Base-by-base conservation (phyloP, 192 early-diverging fungal genomes). In the Coemansia sp. region DNA sequence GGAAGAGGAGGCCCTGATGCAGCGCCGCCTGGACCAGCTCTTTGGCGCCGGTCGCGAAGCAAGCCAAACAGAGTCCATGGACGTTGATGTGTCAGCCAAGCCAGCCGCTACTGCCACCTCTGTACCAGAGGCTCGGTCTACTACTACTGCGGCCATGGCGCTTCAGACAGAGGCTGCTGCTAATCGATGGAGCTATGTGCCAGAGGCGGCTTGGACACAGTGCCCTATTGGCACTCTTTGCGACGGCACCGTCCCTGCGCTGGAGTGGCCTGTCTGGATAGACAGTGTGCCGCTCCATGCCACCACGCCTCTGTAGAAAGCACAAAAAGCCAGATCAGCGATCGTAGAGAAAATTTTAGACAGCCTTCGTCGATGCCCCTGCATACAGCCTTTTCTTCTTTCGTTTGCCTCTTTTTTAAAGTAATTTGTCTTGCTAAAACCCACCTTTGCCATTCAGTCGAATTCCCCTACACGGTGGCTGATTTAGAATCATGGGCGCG, bases 401-500 rank as follows among this genome's bases (percentile, higher is more conserved):
- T 45, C 18, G n/a, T 45, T 45, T 9, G 16, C 8, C 18, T 21
- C 41, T 5, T 43, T 43, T 16, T 41, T 1, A 37, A 12, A 3
- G 5, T 26, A 31, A 31, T 33, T 34, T 20, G 33, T 35, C 7
- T n/a, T 28, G 18, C 26, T 34, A 34, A 20, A 56, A 34, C 33
- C 33, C 16, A 56, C 4, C 14, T 20, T 28, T 14, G 34, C 33
- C 3, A 9, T 52, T 34, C 34, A 1, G 6, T 56, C 14, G 33
- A 1, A 31, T 34, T 16, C 6, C 3, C 13, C 25, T 23, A n/a
- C 6, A 16, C 14, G 8, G 23, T 6, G 9, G n/a, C 14, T 18
- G 23, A 33, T 28, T 56, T 56, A 2, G 13, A 53, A 69, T 35
- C 42, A 92, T 92, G 92, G 92, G 92, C 65, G 91, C 92, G 61